Evolutionary conservation across 345 rosid genomes (phyloP), one percentile per base, ranked within the genome.

Genomic region (Eucalyptus regnans): DNA sequence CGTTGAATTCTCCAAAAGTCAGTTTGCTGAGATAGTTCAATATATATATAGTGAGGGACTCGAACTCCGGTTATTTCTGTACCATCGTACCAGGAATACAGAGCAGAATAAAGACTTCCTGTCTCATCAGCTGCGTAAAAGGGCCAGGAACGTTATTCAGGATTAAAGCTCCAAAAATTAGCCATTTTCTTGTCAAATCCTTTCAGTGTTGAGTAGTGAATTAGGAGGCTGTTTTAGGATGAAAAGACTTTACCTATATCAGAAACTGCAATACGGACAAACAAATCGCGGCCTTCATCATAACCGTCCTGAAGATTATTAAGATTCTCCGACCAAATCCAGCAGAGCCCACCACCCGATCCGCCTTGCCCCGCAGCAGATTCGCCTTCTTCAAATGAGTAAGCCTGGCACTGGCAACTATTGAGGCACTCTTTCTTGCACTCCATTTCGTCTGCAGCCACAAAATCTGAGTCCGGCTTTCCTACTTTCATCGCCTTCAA

Each of bases 391-490:
- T 90, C 91, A 88, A 91, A 94, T n/a, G 98, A 93, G 90, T 93
- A 94, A 79, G 95, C 95, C 87, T 93, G 95, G 92, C 97, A 96
- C 48, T 92, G 90, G 86, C 95, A 95, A 54, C 90, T 93, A 83
- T 87, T 90, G 41, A 93, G 93, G 89, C 98, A 96, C 92, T 91
- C 90, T 23, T 46, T 89, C 88, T 88, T 91, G 91, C 98, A 96
- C 88, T 89, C 93, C 60, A 12, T 87, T 87, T 90, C 95, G 54
- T 88, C 89, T 87, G 86, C 87, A 15, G 94, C 92, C 71, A 85
- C 84, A 44, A 90, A 89, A 7, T 92, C 90, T 2, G 92, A 89
- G 48, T 94, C 96, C 8, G 95, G 93, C 31, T 89, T 95, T 86
- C 96, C 95, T 87, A 93, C 94, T 92, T 92, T 94, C 93, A 95